Evolutionary conservation across 2,329 filamentous ascomycete species (phyloP), one percentile per base, ranked within the genome.

Genomic region (Ophiobolus disseminans): DNA sequence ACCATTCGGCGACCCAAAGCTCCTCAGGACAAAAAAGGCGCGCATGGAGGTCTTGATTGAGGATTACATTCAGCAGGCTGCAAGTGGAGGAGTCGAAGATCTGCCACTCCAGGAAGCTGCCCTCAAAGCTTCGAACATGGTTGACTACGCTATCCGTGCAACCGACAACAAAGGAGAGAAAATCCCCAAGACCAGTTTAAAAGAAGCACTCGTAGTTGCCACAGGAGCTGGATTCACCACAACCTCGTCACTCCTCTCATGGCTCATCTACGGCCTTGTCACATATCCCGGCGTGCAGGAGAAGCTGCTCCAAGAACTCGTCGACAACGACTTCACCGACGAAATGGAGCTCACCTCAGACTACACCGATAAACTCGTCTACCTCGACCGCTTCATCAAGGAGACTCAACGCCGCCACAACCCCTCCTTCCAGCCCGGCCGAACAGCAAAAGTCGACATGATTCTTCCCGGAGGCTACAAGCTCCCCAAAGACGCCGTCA

Each of bases 201-300:
- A 79, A 22, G 52, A 70, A 23, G 67, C 70, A 1, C 69, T 84
- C 0, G 70, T 84, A 2, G 80, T 85, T 3, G 76, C 77, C 5
- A 81, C 78, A 0, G 83, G 75, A 3, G 83, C 83, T 2, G 84
- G 84, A 16, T 86, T 86, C 70, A 84, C 80, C 1, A 86, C 83
- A 0, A 86, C 81, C 0, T 80, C 78, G 3, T 81, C 81, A 0
- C 75, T 86, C 3, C 73, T 86, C 2, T 83, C 81, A 0, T 86
- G 82, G 83, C 71, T 82, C 1, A 62, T 85, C 30, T 85, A 84
- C 60, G 74, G 76, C 4, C 66, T 85, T 1, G 76, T 80, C 4
- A 72, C 65, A 2, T 86, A 86, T 57, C 73, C 76, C 0, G 82
- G 80, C 0, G 79, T 80, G 65, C 83, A 86, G 60, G 81, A 82